Evolutionary conservation across 805 yeast genomes (phyloP).

Genomic region (Candida awuae): DNA sequence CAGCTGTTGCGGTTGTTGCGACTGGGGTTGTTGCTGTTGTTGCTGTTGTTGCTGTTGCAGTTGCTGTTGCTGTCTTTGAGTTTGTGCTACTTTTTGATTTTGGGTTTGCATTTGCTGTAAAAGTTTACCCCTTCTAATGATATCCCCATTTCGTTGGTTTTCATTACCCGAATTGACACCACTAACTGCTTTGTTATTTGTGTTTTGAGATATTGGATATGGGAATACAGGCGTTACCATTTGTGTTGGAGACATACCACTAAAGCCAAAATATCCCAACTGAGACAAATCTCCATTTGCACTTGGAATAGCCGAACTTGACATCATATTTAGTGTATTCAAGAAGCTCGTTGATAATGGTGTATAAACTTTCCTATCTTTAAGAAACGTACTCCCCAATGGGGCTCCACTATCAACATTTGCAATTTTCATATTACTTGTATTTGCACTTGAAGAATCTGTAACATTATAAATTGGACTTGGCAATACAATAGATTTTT

Average conservation of each 20-base stretch:
- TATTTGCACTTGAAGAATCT: conserved; percentile 10
- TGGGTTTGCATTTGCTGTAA: conserved; percentile 21
- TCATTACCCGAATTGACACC: not conserved
- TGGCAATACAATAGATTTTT: not conserved
- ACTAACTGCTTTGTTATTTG: not conserved
- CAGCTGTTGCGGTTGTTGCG: conserved; percentile 12
- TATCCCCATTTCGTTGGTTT: not conserved
- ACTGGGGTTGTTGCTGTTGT: not conserved
- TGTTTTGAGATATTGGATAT: conserved; percentile 14
- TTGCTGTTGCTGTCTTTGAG: conserved; percentile 15
- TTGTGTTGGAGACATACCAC: conserved; percentile 29
- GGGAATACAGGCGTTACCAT: conserved; percentile 14
- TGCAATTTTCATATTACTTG: conserved; percentile 10
- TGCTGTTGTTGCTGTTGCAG: conserved; percentile 7
- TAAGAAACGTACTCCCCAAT: conserved; percentile 5
- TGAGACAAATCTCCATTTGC: conserved; percentile 7
- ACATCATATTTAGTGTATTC: conserved; percentile 15
- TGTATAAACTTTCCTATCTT: conserved; percentile 6
- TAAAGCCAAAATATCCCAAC: conserved; percentile 25
- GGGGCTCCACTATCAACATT: conserved; percentile 1
- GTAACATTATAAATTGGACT: conserved; percentile 8
- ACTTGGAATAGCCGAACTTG: conserved; percentile 3
- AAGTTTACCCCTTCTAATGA: conserved; percentile 11
- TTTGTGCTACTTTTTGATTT: conserved; percentile 18
- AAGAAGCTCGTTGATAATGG: conserved; percentile 4